Evolutionary conservation across 2,329 filamentous ascomycete genomes (phyloP), one percentile per base, ranked within the genome.

Genomic region (Fusarium miscanthi): DNA sequence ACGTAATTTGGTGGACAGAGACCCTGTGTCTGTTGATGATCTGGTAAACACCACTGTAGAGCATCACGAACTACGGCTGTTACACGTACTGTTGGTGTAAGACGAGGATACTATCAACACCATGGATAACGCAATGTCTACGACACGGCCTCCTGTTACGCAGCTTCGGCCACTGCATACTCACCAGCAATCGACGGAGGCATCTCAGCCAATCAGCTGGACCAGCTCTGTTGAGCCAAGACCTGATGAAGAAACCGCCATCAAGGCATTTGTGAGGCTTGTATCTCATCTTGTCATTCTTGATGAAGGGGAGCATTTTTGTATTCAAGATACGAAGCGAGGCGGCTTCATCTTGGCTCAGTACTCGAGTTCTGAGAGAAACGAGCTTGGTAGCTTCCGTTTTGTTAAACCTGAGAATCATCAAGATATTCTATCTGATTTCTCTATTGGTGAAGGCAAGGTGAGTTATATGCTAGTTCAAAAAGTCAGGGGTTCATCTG

Each of bases 91-190:
- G 27, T 30, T 30, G n/a, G 37, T 42, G 31, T 30, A 27, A 65
- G 5, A 19, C 19, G 31, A 9, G 11, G 1, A 19, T 30, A 30
- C 4, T 8, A 52, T 38, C 31, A 31, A 54, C 49, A 62, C n/a
- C 27, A 70, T 71, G 67, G 37, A 67, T 21, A 43, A 46, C 33
- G 4, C 25, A n/a, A 25, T 12, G 11, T n/a, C 51, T 19, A 17
- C 16, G 6, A 8, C 41, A 17, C 25, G 16, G 38, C 63, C 46
- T 17, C 68, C 63, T 5, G 14, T 71, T 6, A 71, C 68, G 62
- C 62, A 71, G 68, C 63, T 71, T 48, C 56, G 68, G 52, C 68
- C 68, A 30, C 68, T 71, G 19, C 62, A 67, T 46, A 68, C 53
- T 25, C 51, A 35, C 5, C 51, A 43, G 8, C 31, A 65, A 10